Evolutionary conservation across 2,329 filamentous ascomycete species (phyloP).

Genomic region (Graphiopsis chlorocephala): DNA sequence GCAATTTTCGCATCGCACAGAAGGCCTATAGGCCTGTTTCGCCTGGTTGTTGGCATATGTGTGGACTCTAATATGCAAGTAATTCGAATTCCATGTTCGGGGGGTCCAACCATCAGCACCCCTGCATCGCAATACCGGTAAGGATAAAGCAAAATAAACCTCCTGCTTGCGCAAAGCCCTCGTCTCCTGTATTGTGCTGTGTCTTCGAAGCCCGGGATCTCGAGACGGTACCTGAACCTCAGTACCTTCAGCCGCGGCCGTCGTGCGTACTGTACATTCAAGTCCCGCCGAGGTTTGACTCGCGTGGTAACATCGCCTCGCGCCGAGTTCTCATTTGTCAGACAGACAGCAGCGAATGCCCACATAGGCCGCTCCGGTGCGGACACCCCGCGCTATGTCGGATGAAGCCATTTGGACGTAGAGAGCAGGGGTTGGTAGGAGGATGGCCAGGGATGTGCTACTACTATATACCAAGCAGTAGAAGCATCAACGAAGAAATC

Average conservation of each 20-base stretch:
- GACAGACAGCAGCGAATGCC: background rate
- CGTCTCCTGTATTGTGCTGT: background rate
- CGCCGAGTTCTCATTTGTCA: conserved; percentile 1
- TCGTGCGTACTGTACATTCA: background rate
- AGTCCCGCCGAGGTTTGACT: background rate
- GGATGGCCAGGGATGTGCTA: background rate
- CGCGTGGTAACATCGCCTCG: background rate
- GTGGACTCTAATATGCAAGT: too few species aligned
- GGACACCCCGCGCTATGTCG: background rate
- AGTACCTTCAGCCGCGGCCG: background rate
- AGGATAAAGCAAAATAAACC: background rate
- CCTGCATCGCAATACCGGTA: background rate
- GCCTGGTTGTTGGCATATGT: too few species aligned
- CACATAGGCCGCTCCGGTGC: background rate
- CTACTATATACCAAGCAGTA: background rate
- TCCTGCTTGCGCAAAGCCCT: background rate
- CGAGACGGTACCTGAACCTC: background rate
- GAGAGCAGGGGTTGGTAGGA: background rate
- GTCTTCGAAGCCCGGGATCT: background rate
- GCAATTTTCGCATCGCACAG: background rate
- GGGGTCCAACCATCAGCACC: background rate
- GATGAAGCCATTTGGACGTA: background rate
- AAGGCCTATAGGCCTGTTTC: background rate
- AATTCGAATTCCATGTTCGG: background rate
- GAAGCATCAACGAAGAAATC: background rate